Conservation (phyloP, 306 rosid genomes). For the Pyrus communis region DNA sequence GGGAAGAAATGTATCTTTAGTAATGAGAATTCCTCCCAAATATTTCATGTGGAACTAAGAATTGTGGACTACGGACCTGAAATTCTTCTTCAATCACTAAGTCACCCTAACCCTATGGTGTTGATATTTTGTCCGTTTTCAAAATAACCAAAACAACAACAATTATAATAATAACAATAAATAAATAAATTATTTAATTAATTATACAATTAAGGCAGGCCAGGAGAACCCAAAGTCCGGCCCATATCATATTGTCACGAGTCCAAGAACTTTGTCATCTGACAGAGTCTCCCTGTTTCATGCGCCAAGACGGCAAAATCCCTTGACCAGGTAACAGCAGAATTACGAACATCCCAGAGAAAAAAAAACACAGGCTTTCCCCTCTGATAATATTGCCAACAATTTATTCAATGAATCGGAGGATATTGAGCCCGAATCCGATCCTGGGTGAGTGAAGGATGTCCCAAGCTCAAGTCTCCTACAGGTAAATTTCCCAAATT, state of each 20-base stretch:
- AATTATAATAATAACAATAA: too few species aligned
- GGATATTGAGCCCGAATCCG: background rate
- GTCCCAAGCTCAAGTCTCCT: slow-evolving; percentile 17
- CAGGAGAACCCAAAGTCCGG: background rate
- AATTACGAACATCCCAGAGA: background rate
- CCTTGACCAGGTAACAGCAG: background rate
- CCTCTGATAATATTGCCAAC: background rate
- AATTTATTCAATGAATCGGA: background rate
- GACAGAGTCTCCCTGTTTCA: background rate
- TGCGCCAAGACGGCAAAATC: background rate
- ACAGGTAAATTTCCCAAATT: background rate
- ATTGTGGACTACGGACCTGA: background rate
- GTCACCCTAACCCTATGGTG: too few species aligned
- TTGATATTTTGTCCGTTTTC: too few species aligned
- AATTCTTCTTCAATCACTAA: too few species aligned
- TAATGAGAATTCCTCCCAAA: background rate
- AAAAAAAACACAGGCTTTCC: background rate
- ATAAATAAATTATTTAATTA: too few species aligned
- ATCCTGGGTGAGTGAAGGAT: slow-evolving; percentile 9
- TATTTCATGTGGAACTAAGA: background rate
- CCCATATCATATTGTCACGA: background rate
- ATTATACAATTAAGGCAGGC: background rate
- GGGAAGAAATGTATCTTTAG: background rate
- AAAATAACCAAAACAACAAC: too few species aligned
- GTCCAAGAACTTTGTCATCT: background rate